Base-by-base conservation (phyloP, 768 basidiomycete species). In the Amanita inopinata region DNA sequence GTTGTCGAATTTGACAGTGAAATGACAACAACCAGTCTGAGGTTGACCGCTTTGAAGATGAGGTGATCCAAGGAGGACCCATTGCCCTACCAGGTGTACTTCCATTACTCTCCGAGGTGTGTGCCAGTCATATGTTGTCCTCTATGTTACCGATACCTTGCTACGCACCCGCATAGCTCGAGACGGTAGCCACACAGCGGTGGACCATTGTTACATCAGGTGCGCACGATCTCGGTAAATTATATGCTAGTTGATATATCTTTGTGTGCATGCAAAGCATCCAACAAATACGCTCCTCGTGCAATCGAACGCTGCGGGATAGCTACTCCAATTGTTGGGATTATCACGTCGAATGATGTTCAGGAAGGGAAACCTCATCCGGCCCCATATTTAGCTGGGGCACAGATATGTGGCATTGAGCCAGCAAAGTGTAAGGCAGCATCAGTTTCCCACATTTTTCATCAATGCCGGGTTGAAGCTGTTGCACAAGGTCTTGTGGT, bases 151-250 rank as follows among this genome's bases (percentile, higher is more conserved):
- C 27, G n/a, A 28, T 18, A 9, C 25, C 15, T 3, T 5, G 15
- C 33, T 3, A 35, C 8, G n/a, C 2, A 37, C 20, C n/a, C n/a
- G 8, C 15, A 25, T 15, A 44, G 43, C 59, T 69, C 25, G 37
- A 51, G 34, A 56, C 57, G 5, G 45, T 57, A 39, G 52, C 53
- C n/a, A 50, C 53, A 15, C 47, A 49, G 8, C 66, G 69, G 31
- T 93, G 87, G 85, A 86, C 86, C 3, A 86, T 93, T 53, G 84
- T 87, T 24, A 91, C 89, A 4, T 88, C 84, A 33, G 78, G 87
- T 80, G 53, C 51, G 50, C 35, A 18, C 7, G 10, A 5, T 15
- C 12, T 9, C 15, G 6, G 10, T 41, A 23, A 22, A 36, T 36
- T 43, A 41, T 25, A 27, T 24, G 32, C 22, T 39, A 31, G 12